Conservation (phyloP, 225 moss, liverwort and hornwort species). For the Anthoceros angustus region DNA sequence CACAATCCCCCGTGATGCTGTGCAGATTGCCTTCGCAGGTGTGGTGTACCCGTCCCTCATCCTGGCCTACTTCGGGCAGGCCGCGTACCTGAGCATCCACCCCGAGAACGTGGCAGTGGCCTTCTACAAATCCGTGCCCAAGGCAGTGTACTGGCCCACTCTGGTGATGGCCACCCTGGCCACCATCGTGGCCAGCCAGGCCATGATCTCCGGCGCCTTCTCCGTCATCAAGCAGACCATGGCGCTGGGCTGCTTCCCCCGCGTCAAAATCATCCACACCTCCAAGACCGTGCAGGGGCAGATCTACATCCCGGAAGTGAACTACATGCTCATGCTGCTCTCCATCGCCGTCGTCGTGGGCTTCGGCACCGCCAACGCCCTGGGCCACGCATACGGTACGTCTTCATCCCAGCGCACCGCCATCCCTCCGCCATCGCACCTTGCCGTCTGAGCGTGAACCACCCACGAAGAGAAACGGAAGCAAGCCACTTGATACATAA, state of each 20-base stretch:
- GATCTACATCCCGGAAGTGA: constrained; percentile 78
- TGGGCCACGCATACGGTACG: constrained; percentile 80
- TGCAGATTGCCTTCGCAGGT: constrained; percentile 66
- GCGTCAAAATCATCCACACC: constrained; percentile 75
- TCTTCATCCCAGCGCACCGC: no score
- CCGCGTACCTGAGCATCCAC: constrained; percentile 57
- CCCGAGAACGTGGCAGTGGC: constrained; percentile 21
- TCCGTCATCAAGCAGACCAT: constrained; percentile 68
- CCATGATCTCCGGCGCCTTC: constrained; percentile 73
- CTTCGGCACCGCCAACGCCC: constrained; percentile 40
- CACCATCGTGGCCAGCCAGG: constrained; percentile 79
- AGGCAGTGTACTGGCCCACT: constrained; percentile 32
- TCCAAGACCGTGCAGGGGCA: constrained; percentile 49
- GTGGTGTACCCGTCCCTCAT: constrained; percentile 59
- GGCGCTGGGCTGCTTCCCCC: constrained; percentile 72
- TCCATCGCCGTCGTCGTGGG: constrained; percentile 45
- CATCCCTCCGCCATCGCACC: neutral
- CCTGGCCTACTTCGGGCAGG: constrained; percentile 74
- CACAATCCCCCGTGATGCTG: no score
- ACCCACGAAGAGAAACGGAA: no score
- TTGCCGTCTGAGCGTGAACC: no score
- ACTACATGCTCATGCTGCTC: constrained; percentile 50
- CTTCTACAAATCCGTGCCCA: constrained; percentile 53
- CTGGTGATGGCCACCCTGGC: constrained; percentile 53
- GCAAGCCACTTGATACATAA: no score